These are phyloP conservation scores for Lactarius trivialis DNA, from an alignment of 768 basidiomycete species.

Conservation along the genomic window DNA sequence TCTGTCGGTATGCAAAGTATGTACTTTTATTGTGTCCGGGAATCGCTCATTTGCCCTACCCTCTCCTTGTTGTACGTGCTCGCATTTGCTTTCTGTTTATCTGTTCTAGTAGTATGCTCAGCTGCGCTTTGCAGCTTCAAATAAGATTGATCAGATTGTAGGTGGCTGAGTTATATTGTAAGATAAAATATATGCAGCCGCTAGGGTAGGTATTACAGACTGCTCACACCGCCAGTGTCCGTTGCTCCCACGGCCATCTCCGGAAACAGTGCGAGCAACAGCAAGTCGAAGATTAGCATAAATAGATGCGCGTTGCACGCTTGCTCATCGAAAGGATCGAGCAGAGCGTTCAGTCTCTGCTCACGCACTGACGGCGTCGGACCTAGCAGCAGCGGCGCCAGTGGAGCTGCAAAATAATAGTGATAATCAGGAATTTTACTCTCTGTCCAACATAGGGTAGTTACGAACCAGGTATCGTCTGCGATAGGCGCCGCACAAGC, in stretches of 20 bases:
- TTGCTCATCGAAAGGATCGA: conserved; percentile 55
- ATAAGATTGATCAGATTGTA: background rate
- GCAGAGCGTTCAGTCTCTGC: conserved; percentile 42
- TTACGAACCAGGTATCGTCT: conserved; percentile 39
- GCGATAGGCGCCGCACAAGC: conserved; percentile 36
- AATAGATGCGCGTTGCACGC: conserved; percentile 77
- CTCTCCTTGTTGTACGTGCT: conserved; percentile 14
- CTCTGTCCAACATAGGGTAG: too few relatives aligned
- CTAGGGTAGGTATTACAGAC: background rate
- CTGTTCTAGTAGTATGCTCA: background rate
- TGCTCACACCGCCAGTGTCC: background rate
- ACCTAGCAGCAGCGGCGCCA: conserved; percentile 51
- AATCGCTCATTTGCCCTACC: background rate
- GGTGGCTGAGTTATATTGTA: background rate
- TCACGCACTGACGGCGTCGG: conserved; percentile 35
- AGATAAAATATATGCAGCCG: background rate
- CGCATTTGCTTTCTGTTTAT: conserved; percentile 3
- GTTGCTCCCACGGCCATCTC: conserved; percentile 47
- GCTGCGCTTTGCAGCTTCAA: background rate
- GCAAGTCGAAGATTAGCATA: conserved; percentile 64
- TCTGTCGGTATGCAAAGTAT: background rate
- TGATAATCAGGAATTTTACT: background rate
- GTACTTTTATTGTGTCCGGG: background rate
- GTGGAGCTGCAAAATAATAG: conserved; percentile 28
- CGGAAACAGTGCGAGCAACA: conserved; percentile 70